phyloP scores from a whole-genome alignment of 495 filamentous ascomycete species.

The Tuber brumale region DNA sequence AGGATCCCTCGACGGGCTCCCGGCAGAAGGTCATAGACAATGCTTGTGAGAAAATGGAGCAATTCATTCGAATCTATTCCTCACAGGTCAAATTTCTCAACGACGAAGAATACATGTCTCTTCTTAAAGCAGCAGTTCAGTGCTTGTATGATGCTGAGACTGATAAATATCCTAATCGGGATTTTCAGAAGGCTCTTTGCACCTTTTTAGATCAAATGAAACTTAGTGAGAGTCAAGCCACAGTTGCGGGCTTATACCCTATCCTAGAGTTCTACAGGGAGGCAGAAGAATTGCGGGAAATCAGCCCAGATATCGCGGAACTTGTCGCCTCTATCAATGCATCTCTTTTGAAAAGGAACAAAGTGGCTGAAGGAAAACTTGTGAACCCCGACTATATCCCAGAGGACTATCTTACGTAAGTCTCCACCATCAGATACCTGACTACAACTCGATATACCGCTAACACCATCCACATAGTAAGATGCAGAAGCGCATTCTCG shows the following conservation, averaged over 20 bases:
- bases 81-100: neutral
- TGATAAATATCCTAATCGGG: neutral
- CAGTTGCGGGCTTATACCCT: neutral
- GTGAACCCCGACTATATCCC: neutral
- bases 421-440: neutral
- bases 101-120: neutral
- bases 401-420: neutral
- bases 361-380: neutral
- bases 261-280: neutral
- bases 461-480: neutral
- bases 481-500: neutral
- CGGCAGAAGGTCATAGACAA: neutral
- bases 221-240: neutral
- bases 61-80: neutral
- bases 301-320: neutral
- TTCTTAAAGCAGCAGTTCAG: neutral
- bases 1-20: neutral
- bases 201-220: neutral
- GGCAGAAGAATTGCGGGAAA: neutral
- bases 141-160: neutral
- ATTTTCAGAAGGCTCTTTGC: neutral
- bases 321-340: neutral
- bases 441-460: neutral
- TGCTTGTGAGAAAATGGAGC: neutral
- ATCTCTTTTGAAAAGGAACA: neutral